These are phyloP conservation scores for Eragrostis tef DNA, from an alignment of 202 grass and related monocot genomes.

Conservation along the genomic window DNA sequence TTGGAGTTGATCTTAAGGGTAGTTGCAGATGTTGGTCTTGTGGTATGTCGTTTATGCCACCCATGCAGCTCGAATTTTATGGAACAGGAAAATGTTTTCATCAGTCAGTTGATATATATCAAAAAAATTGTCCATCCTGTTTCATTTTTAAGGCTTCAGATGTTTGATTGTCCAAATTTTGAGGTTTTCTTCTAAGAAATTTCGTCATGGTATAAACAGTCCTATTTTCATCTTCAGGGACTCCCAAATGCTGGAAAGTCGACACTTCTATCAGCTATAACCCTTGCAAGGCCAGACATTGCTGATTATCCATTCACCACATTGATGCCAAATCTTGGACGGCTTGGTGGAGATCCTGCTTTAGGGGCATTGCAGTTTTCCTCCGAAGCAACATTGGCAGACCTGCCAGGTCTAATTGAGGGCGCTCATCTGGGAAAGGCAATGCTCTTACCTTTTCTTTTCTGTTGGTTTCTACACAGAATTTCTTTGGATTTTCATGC, in stretches of 20 bases:
- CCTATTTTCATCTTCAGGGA: constrained; percentile 57
- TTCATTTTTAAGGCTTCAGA: not conserved
- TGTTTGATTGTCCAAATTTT: constrained; percentile 28
- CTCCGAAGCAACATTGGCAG: constrained; percentile 91
- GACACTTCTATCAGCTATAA: constrained; percentile 90
- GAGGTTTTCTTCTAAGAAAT: constrained; percentile 23
- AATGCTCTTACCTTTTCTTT: constrained; percentile 34
- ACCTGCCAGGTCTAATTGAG: constrained; percentile 94
- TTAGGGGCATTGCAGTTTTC: constrained; percentile 90
- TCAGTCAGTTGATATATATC: constrained; percentile 9
- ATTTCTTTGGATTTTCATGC: constrained; percentile 3
- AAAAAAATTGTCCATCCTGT: not conserved
- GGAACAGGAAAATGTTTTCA: not conserved
- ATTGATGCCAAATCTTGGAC: constrained; percentile 96
- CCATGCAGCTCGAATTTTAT: not conserved
- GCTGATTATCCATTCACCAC: constrained; percentile 97
- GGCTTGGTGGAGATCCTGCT: constrained; percentile 87
- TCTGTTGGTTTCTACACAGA: constrained; percentile 14
- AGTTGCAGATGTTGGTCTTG: constrained; percentile 98
- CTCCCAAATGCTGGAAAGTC: constrained; percentile 99
- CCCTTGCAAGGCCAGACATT: constrained; percentile 95
- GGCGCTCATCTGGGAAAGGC: constrained; percentile 97
- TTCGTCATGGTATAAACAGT: not conserved
- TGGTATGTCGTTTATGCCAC: constrained; percentile 57
- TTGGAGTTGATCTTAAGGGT: constrained; percentile 92